Base-by-base conservation (phyloP, 2,329 filamentous ascomycete genomes). In the Sphaerulina vaccinii region DNA sequence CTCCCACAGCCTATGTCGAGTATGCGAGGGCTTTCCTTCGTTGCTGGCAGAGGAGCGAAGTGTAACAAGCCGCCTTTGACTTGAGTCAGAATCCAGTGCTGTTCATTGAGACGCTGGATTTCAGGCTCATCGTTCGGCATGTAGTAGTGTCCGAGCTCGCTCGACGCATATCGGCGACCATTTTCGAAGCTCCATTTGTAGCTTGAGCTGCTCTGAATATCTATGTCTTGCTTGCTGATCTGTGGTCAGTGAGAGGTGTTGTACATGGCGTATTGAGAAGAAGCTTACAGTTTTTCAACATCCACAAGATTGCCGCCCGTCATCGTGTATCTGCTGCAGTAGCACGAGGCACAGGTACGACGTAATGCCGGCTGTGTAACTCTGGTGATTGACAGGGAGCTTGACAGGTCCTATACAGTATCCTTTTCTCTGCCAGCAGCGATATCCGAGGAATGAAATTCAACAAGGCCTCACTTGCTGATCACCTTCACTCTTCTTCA, bases 51-150 rank as follows among this genome's bases (percentile, higher is more conserved):
- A 23, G 58, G 58, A 4, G 58, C 58, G 9, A 49, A 43, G 43
- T 57, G 54, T 2, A 62, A 47, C 10, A 16, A 18, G 32, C 55
- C 55, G 40, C 55, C 56, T 44, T 57, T 59, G 10, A 54, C 45
- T 43, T 56, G 51, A 13, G 60, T 62, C 24, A 61, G 42, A 18
- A 58, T 52, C 50, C 52, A 58, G 39, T 62, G 60, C 23, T 62
- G 59, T 21, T 62, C 56, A 41, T 62, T 61, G 11, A 62, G 56
- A 23, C 60, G 52, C 19, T 61, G 60, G 38, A 62, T 61, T 27
- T 62, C 60, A 15, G 60, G 58, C 32, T 57, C 52, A 21, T 62
- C 60, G 37, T 59, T 60, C 13, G 60, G 60, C 58, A 62, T 62
- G 51, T 58, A 62, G 47, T 62, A 62, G 35, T 60, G 51, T 5